Conservation (phyloP, 495 filamentous ascomycete genomes). For the Viridothelium virens region DNA sequence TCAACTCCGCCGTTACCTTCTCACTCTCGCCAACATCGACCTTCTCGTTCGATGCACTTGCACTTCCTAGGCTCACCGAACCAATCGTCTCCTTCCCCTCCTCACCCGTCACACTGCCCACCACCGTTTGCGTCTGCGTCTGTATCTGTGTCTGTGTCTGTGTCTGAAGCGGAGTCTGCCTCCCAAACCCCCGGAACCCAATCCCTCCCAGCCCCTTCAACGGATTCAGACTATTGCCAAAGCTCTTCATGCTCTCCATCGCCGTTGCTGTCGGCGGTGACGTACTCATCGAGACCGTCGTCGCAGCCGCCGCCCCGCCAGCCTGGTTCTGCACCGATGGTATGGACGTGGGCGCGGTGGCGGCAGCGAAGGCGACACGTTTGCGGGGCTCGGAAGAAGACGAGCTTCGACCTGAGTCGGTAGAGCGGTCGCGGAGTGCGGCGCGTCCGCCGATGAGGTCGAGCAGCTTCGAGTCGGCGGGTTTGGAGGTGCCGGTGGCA, state of each 20-base stretch:
- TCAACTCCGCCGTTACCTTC: conserved; percentile 37
- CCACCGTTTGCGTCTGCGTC: conserved; percentile 17
- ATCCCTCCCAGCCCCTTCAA: conserved; percentile 68
- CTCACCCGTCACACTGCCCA: conserved; percentile 10
- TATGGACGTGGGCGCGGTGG: neutral
- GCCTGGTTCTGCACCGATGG: too few species aligned
- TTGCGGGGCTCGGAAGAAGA: conserved; percentile 31
- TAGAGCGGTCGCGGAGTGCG: conserved; percentile 60
- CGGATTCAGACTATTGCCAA: conserved; percentile 76
- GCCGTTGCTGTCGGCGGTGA: conserved; percentile 46
- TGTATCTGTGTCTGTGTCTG: neutral
- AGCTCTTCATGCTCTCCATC: conserved; percentile 73
- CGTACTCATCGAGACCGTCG: conserved; percentile 23
- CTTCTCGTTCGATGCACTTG: conserved; percentile 2
- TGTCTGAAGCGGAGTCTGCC: conserved; percentile 41
- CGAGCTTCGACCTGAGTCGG: conserved; percentile 60
- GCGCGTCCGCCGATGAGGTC: conserved; percentile 56
- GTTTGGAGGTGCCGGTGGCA: conserved; percentile 34
- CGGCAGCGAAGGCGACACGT: conserved; percentile 40
- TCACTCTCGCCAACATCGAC: conserved; percentile 1
- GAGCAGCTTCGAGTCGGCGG: conserved; percentile 55
- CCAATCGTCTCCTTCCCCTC: conserved; percentile 16
- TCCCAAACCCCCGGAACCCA: conserved; percentile 66
- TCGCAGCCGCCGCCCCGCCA: conserved; percentile 4
- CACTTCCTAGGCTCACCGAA: neutral